Conservation (phyloP, 129 eudicot species). For the Flaveria robusta region DNA sequence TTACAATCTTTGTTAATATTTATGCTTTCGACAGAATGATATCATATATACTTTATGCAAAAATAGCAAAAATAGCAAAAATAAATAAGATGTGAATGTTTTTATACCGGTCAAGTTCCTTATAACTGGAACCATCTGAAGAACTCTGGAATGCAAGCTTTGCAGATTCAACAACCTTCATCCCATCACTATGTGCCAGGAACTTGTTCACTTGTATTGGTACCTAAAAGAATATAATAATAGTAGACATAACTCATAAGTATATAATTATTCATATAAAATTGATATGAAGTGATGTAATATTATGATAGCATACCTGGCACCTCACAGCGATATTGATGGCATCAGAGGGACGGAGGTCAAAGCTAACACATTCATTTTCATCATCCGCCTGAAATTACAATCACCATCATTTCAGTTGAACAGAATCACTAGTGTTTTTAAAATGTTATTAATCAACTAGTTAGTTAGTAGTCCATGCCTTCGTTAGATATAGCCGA, state of each 20-base stretch:
- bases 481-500: slow-evolving; percentile 75
- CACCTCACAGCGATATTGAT: slow-evolving; percentile 95
- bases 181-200: slow-evolving; percentile 79
- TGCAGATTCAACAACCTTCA: slow-evolving; percentile 74
- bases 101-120: slow-evolving; percentile 74
- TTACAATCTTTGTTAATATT: slow-evolving; percentile 5
- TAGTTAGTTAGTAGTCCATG: slow-evolving; percentile 21
- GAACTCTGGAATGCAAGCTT: slow-evolving; percentile 44
- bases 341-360: slow-evolving; percentile 92
- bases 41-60: neutral
- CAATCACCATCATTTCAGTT: slow-evolving; percentile 30
- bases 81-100: neutral
- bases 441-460: slow-evolving; percentile 7
- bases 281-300: neutral
- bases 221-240: slow-evolving; percentile 51
- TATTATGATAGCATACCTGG: slow-evolving; percentile 58
- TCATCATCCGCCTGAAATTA: slow-evolving; percentile 67
- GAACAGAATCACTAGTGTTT: neutral
- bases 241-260: neutral
- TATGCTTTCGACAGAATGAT: slow-evolving; percentile 18
- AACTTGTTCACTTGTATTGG: slow-evolving; percentile 86
- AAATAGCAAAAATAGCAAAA: slow-evolving; percentile 7
- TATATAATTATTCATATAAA: neutral
- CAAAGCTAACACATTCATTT: slow-evolving; percentile 62
- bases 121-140: slow-evolving; percentile 52